Evolutionary conservation across 2,329 filamentous ascomycete genomes (phyloP).

Genomic region (Alternaria triticimaculans): DNA sequence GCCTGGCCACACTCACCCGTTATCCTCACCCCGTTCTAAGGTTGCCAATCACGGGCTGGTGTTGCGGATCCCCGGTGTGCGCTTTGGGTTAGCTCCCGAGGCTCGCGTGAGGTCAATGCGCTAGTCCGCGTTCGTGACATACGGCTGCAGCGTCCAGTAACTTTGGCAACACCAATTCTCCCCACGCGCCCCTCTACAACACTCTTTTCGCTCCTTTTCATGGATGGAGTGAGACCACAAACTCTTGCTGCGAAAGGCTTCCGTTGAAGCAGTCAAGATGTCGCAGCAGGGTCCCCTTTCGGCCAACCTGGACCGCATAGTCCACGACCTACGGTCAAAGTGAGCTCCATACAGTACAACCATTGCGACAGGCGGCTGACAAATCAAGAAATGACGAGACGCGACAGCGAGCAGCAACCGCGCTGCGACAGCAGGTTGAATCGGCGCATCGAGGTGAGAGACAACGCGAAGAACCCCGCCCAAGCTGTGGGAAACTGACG

Average conservation of each 20-base stretch:
- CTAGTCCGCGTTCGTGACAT: conserved; percentile 30
- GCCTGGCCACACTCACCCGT: background rate
- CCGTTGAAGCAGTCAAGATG: conserved; percentile 48
- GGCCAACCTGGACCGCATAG: conserved; percentile 59
- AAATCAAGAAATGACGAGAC: conserved; percentile 52
- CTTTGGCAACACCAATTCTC: conserved; percentile 23
- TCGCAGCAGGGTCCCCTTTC: conserved; percentile 43
- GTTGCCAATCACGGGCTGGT: background rate
- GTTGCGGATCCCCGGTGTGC: conserved; percentile 13
- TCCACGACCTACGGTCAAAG: conserved; percentile 65
- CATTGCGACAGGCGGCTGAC: conserved; percentile 17
- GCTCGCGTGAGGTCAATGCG: conserved; percentile 21
- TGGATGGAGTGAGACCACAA: conserved; percentile 36
- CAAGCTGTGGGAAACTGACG: conserved; percentile 25
- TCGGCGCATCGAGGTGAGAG: conserved; percentile 55
- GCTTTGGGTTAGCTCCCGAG: conserved; percentile 12
- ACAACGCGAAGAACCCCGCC: conserved; percentile 15
- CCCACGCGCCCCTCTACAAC: conserved; percentile 8
- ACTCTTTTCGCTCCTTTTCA: conserved; percentile 34
- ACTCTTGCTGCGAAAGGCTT: conserved; percentile 38
- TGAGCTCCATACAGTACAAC: conserved; percentile 30
- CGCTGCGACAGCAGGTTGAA: conserved; percentile 53
- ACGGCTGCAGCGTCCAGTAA: conserved; percentile 18
- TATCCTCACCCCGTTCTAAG: conserved; percentile 11
- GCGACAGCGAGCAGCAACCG: conserved; percentile 53